These are phyloP conservation scores for Penicillium arizonense DNA, from an alignment of 495 filamentous ascomycete genomes.

Conservation along the genomic window DNA sequence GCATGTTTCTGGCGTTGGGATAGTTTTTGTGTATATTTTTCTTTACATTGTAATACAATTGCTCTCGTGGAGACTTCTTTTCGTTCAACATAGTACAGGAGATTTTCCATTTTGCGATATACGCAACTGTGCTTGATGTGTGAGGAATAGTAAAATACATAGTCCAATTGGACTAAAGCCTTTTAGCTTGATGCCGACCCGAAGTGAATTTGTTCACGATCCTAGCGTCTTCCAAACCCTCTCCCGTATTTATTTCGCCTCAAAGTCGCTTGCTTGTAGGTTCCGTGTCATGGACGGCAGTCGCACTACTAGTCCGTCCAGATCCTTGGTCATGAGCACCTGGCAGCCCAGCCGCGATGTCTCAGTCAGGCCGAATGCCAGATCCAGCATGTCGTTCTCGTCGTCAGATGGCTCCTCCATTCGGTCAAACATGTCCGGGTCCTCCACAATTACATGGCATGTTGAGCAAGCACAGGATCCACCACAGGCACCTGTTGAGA, in stretches of 20 bases:
- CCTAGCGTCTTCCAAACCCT: neutral
- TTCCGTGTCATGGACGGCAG: constrained; percentile 94
- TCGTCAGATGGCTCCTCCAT: constrained; percentile 94
- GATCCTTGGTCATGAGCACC: constrained; percentile 82
- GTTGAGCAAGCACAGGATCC: constrained; percentile 96
- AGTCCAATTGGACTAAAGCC: constrained; percentile 17
- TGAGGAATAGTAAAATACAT: constrained; percentile 24
- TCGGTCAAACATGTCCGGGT: constrained; percentile 81
- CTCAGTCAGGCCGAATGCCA: constrained; percentile 94
- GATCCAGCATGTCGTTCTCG: constrained; percentile 98
- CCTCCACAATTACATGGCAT: constrained; percentile 91
- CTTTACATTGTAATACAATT: constrained; percentile 17
- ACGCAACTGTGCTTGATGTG: constrained; percentile 14
- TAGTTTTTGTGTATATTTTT: constrained; percentile 19
- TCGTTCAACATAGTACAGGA: constrained; percentile 27
- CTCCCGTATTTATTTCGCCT: constrained; percentile 30
- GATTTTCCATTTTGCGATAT: constrained; percentile 25
- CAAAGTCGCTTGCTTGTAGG: constrained; percentile 90
- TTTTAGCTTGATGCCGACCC: neutral
- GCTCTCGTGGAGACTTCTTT: constrained; percentile 24
- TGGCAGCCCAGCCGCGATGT: constrained; percentile 96
- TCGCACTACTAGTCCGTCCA: constrained; percentile 82
- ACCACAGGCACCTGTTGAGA: constrained; percentile 72
- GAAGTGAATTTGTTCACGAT: neutral
- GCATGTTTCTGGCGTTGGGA: constrained; percentile 42